phyloP scores from a whole-genome alignment of 2,329 filamentous ascomycete genomes.

The Fusarium phyllophilum region DNA sequence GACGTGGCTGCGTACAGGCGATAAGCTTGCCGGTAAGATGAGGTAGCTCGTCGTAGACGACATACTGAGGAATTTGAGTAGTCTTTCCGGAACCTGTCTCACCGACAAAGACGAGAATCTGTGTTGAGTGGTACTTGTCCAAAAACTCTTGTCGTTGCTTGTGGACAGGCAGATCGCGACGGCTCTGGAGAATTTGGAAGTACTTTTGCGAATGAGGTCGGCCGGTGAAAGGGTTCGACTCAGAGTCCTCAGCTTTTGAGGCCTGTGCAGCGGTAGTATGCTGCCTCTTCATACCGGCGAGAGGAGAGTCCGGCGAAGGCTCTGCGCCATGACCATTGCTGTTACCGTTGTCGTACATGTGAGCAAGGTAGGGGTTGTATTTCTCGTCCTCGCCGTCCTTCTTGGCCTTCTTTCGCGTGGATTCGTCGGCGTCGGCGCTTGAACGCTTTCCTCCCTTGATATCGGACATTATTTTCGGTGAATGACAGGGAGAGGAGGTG shows the following conservation, averaged over 20 bases:
- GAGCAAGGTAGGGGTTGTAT: constrained; percentile 89
- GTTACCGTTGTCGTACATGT: constrained; percentile 74
- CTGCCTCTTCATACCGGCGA: constrained; percentile 79
- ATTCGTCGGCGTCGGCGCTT: constrained; percentile 56
- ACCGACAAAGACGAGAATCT: constrained; percentile 98
- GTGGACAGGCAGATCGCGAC: constrained; percentile 89
- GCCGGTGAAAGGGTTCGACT: constrained; percentile 87
- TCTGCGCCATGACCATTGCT: constrained; percentile 53
- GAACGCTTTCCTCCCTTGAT: constrained; percentile 54
- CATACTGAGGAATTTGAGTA: constrained; percentile 98
- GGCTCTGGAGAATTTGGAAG: constrained; percentile 85
- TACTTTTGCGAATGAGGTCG: constrained; percentile 82
- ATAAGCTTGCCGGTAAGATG: constrained; percentile 88
- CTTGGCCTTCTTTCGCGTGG: constrained; percentile 56
- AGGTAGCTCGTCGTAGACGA: constrained; percentile 95
- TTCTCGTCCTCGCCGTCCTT: constrained; percentile 49
- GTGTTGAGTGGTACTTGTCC: constrained; percentile 88
- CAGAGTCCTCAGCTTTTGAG: constrained; percentile 78
- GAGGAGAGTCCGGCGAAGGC: constrained; percentile 55
- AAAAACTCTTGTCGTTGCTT: constrained; percentile 95
- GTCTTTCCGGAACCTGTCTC: constrained; percentile 99
- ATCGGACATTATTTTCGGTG: constrained; percentile 52
- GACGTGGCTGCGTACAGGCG: constrained; percentile 95
- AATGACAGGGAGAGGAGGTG: neutral
- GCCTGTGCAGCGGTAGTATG: constrained; percentile 82